Conservation (phyloP, 2,329 filamentous ascomycete genomes). For the Microsporum audouinii region DNA sequence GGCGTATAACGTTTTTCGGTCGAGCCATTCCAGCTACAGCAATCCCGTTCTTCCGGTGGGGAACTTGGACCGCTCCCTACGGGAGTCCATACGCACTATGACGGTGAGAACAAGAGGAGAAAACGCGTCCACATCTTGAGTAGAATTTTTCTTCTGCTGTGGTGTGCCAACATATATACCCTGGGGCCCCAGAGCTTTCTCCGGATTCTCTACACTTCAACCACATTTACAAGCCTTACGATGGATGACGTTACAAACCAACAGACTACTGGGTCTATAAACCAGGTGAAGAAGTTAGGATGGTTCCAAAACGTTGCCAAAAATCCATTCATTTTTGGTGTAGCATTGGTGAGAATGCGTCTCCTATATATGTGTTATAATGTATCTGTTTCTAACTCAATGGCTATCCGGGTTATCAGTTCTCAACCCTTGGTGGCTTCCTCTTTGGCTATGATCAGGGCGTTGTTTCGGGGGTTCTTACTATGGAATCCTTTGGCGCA, state of each 20-base stretch:
- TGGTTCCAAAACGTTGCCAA: conserved; percentile 17
- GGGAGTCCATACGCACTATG: not conserved
- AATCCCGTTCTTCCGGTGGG: not conserved
- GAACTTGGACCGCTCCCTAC: not conserved
- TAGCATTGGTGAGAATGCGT: conserved; percentile 29
- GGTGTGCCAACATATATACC: not conserved
- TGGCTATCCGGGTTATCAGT: conserved; percentile 17
- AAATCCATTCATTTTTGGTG: conserved; percentile 37
- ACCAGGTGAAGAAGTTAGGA: not conserved
- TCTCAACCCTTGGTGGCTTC: conserved; percentile 34
- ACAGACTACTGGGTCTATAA: not conserved
- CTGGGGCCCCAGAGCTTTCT: not conserved
- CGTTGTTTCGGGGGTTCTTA: conserved; percentile 38
- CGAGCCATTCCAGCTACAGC: not conserved
- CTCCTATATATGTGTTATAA: not conserved
- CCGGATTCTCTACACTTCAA: not conserved
- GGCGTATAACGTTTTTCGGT: not conserved
- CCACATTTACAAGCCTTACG: not conserved
- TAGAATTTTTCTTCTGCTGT: not conserved
- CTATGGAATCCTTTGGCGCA: conserved; percentile 37
- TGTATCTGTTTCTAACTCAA: not conserved
- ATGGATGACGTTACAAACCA: not conserved
- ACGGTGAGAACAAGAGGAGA: not conserved
- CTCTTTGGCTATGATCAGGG: conserved; percentile 43
- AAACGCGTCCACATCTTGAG: not conserved